Conservation (phyloP, 164 flowering plant genomes). For the Aristolochia contorta region DNA sequence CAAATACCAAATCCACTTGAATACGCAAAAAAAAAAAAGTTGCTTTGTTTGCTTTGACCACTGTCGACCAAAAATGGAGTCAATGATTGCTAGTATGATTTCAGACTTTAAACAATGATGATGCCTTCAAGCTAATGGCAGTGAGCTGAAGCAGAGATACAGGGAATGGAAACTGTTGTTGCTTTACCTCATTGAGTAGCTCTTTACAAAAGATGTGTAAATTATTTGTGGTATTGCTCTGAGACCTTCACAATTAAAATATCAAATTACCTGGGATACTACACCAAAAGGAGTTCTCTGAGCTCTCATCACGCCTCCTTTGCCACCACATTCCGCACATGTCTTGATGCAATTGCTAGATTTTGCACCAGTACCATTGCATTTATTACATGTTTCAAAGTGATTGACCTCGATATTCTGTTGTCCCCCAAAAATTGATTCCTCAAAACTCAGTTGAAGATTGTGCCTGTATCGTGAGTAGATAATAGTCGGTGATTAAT, state of each 20-base stretch:
- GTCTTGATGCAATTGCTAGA: slow-evolving; percentile 44
- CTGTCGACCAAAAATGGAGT: too few species aligned
- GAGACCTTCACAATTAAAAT: slow-evolving; percentile 1
- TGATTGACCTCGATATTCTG: slow-evolving; percentile 50
- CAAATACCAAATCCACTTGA: too few species aligned
- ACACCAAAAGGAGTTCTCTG: slow-evolving; percentile 96
- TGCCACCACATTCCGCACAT: slow-evolving; percentile 75
- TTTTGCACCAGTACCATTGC: slow-evolving; percentile 86
- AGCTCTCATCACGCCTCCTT: slow-evolving; percentile 58
- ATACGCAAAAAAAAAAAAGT: too few species aligned
- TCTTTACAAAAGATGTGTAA: too few species aligned
- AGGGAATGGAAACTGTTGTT: too few species aligned
- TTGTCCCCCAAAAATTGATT: slow-evolving; percentile 77
- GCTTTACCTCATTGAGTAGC: too few species aligned
- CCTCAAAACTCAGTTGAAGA: slow-evolving; percentile 69
- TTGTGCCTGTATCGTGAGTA: slow-evolving; percentile 40
- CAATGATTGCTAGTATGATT: too few species aligned
- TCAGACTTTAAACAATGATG: too few species aligned
- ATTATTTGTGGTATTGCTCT: background rate
- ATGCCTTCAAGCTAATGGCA: too few species aligned
- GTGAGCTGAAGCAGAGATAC: too few species aligned
- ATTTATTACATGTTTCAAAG: slow-evolving; percentile 54
- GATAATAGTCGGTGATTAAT: background rate
- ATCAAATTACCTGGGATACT: slow-evolving; percentile 71
- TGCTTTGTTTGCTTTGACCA: too few species aligned